phyloP scores from a whole-genome alignment of 345 rosid species.

The Pistacia atlantica region DNA sequence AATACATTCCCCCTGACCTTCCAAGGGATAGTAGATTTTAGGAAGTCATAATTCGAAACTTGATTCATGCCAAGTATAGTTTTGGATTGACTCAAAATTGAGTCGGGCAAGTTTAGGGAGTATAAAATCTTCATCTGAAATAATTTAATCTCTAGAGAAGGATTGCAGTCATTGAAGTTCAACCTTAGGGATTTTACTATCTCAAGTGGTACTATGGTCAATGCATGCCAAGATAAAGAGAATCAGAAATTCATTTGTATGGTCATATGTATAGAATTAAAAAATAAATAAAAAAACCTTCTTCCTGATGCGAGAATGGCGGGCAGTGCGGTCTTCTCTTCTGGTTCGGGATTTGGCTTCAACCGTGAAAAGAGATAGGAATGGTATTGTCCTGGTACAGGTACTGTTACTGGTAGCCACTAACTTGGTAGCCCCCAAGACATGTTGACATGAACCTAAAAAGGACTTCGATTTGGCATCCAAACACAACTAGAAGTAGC shows the following conservation, averaged over 20 bases:
- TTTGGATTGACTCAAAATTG: neutral
- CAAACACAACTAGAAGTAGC: constrained; percentile 1
- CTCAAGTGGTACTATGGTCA: neutral
- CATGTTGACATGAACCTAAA: constrained; percentile 6
- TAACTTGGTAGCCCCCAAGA: neutral
- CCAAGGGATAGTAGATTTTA: neutral
- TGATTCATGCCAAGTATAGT: neutral
- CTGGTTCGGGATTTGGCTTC: constrained; percentile 71
- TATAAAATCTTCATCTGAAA: too few relatives aligned
- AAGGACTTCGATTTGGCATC: constrained; percentile 13
- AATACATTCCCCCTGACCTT: neutral
- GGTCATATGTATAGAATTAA: too few relatives aligned
- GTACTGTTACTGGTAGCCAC: neutral
- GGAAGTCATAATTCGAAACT: neutral
- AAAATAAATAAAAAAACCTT: constrained; percentile 46
- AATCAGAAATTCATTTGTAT: too few relatives aligned
- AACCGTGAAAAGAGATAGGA: constrained; percentile 37
- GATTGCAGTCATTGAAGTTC: too few relatives aligned
- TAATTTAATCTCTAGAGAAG: too few relatives aligned
- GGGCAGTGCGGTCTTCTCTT: constrained; percentile 73
- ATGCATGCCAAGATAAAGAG: neutral
- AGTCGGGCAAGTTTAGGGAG: too few relatives aligned
- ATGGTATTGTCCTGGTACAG: neutral
- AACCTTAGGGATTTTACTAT: neutral
- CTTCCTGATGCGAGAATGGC: constrained; percentile 89